These are phyloP conservation scores for Syzygium aromaticum DNA, from an alignment of 345 rosid genomes.

Conservation along the genomic window DNA sequence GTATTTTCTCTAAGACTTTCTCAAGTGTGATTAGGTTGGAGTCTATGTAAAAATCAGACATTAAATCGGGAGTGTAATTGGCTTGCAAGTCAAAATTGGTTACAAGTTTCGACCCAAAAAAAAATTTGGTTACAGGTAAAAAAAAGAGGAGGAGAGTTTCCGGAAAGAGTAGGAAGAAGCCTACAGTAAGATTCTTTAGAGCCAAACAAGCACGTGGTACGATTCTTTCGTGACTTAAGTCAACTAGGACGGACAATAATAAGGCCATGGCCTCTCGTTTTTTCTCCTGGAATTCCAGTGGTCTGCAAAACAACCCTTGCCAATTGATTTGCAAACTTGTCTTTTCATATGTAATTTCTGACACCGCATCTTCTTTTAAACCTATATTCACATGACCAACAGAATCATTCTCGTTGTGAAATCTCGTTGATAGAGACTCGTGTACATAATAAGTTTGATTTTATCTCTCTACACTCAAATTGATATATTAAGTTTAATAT, in stretches of 20 bases:
- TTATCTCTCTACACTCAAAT: background rate
- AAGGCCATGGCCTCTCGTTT: background rate
- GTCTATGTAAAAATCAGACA: background rate
- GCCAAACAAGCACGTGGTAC: background rate
- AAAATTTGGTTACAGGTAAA: background rate
- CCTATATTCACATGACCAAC: background rate
- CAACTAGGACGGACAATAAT: background rate
- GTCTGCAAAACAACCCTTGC: background rate
- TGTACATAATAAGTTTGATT: background rate
- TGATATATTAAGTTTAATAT: background rate
- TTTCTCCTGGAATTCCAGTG: background rate
- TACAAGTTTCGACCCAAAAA: background rate
- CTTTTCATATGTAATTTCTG: background rate
- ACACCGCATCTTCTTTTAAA: background rate
- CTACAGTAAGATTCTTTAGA: background rate
- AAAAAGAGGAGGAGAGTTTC: background rate
- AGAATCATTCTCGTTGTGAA: background rate
- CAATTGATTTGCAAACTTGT: background rate
- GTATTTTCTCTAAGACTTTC: background rate
- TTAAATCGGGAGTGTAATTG: background rate
- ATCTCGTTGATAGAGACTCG: background rate
- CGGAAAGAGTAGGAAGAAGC: background rate
- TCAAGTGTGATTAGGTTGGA: background rate
- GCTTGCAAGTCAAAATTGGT: background rate
- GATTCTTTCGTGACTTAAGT: background rate